A percentile compares a stretch with the other conserved stretches of the same genome.
Evolutionary conservation across 192 early-diverging fungal species (phyloP).

Genomic region (Powellomyces hirtus): DNA sequence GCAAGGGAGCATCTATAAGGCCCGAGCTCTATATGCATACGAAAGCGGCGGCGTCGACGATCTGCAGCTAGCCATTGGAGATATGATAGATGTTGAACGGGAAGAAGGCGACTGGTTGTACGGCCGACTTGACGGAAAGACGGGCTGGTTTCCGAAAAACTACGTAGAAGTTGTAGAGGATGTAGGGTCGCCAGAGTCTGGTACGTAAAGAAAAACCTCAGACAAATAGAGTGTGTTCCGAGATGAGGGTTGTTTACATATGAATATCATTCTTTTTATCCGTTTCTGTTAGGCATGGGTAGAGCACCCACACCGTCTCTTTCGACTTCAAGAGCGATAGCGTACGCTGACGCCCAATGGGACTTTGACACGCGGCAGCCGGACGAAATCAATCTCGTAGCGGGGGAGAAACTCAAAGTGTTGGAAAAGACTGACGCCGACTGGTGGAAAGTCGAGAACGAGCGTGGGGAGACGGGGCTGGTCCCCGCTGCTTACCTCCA

Average conservation of each 20-base stretch:
- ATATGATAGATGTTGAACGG: slow-evolving; percentile 54
- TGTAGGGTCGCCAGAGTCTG: slow-evolving; percentile 29
- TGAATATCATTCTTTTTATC: no score
- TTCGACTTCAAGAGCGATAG: background rate
- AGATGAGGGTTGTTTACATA: no score
- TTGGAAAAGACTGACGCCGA: slow-evolving; percentile 40
- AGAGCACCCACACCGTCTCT: slow-evolving; percentile 19
- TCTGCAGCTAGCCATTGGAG: slow-evolving; percentile 46
- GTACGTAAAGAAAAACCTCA: background rate
- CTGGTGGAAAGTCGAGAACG: slow-evolving; percentile 49
- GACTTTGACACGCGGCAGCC: slow-evolving; percentile 36
- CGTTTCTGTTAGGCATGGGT: no score
- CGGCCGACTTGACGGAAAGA: slow-evolving; percentile 39
- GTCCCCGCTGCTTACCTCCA: slow-evolving; percentile 48
- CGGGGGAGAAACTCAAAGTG: slow-evolving; percentile 39
- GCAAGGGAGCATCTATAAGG: slow-evolving; percentile 31
- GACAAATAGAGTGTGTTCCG: no score
- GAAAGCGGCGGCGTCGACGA: slow-evolving; percentile 51
- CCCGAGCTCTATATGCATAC: slow-evolving; percentile 45
- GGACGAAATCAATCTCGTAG: slow-evolving; percentile 42
- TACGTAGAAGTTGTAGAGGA: slow-evolving; percentile 50
- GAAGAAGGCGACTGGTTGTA: slow-evolving; percentile 70
- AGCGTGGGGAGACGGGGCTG: slow-evolving; percentile 35
- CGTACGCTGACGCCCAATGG: slow-evolving; percentile 35
- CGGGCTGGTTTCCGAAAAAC: slow-evolving; percentile 63